Base-by-base conservation (phyloP, 768 basidiomycete species). In the Lactarius akahatsu region DNA sequence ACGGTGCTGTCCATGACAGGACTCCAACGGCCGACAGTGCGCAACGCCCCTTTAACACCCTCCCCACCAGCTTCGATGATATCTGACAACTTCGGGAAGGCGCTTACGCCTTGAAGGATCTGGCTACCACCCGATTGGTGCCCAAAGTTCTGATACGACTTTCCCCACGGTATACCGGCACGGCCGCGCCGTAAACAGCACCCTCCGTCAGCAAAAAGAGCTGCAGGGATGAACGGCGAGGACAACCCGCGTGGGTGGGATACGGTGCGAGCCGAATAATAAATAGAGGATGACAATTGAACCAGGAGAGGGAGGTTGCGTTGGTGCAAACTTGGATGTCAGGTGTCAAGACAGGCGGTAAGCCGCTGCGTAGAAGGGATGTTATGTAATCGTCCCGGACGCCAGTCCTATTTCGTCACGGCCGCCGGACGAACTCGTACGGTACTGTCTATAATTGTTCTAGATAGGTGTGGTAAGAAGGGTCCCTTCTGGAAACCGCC, bases 121-220 rank as follows among this genome's bases (percentile, higher is more conserved):
- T 67, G 34, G 58, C 61, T 67, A 36, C 68, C 68, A 62, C 68
- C 60, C 65, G 68, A 69, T 69, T 62, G 68, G 68, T 67, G 57
- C 65, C 65, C 65, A 59, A 55, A 57, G 65, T 45, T 41, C 43
- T 62, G 68, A 62, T 67, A 67, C 65, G 61, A 50, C 16, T 43
- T 57, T 67, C 47, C 57, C 65, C 62, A 67, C 66, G 66, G 66
- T 59, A 54, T 40, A 2, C 36, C 34, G 66, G 61, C 18, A 54
- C n/a, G 57, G 41, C 52, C 28, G 28, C 40, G 41, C 66, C 66
- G 23, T 45, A 63, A 55, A 63, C 47, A 47, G 66, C 41, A 9
- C 34, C 16, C 6, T 63, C 62, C 66, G 66, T 63, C 62, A 62
- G 66, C 41, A 43, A 59, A 56, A 40, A 16, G 20, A 30, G 18